Evolutionary conservation across 179 eudicot species (phyloP).

Genomic region (Silene noctiflora): DNA sequence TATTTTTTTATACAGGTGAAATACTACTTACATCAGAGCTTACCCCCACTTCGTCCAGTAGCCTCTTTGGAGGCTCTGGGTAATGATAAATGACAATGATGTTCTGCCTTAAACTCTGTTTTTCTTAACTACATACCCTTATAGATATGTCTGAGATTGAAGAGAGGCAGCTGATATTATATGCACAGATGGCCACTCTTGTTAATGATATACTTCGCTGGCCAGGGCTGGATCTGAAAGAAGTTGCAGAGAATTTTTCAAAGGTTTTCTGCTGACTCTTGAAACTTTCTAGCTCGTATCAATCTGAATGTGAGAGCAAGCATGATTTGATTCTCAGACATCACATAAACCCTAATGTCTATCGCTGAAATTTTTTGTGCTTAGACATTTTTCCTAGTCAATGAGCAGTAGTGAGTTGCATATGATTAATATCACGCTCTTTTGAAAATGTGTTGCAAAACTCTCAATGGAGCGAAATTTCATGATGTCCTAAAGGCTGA

Average conservation of each 20-base stretch:
- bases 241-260: constrained; percentile 77
- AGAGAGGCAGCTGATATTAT: constrained; percentile 73
- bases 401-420: not conserved
- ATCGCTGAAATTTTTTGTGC: not conserved
- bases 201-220: constrained; percentile 59
- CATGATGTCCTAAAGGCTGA: not conserved
- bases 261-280: constrained; percentile 49
- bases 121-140: constrained; percentile 33
- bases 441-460: not conserved
- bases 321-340: not conserved
- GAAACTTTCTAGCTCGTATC: not conserved
- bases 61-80: constrained; percentile 2
- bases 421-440: not conserved
- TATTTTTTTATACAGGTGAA: not conserved
- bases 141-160: constrained; percentile 72
- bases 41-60: not conserved
- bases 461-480: too few relatives aligned
- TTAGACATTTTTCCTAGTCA: not conserved
- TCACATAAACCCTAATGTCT: not conserved
- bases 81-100: not conserved
- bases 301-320: not conserved
- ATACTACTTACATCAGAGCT: not conserved
- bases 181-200: constrained; percentile 97
- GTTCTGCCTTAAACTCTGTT: constrained; percentile 9
- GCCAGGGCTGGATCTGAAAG: constrained; percentile 59